Conservation (phyloP, 1,284 basidiomycete species). For the Thecaphora thlaspeos region DNA sequence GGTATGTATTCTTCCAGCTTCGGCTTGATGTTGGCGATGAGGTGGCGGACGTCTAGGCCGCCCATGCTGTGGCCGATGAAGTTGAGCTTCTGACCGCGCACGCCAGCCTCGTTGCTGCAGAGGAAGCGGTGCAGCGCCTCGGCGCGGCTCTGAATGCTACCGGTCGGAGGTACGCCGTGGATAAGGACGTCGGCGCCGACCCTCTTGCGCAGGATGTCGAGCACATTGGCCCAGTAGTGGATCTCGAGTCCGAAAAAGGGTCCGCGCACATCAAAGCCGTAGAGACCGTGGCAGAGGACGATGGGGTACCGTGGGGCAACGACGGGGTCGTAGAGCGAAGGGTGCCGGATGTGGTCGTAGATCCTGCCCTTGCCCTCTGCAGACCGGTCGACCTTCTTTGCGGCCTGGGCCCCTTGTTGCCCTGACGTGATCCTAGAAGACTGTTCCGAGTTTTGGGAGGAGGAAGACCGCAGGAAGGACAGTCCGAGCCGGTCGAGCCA, state of each 20-base stretch:
- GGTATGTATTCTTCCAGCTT: conserved; percentile 71
- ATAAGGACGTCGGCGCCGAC: conserved; percentile 90
- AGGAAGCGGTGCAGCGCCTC: conserved; percentile 76
- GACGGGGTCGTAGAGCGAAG: conserved; percentile 61
- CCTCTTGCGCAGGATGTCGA: conserved; percentile 76
- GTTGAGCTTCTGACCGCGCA: conserved; percentile 74
- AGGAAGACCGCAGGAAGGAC: background rate
- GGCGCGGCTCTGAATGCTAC: conserved; percentile 82
- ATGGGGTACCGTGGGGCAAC: conserved; percentile 82
- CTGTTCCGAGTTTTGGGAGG: too few species aligned
- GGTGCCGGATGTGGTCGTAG: conserved; percentile 40
- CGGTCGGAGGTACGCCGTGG: conserved; percentile 92
- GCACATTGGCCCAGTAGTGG: conserved; percentile 92
- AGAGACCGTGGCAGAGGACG: conserved; percentile 83
- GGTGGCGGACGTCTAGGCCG: conserved; percentile 65
- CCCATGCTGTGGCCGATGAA: conserved; percentile 95
- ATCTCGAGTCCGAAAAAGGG: conserved; percentile 69
- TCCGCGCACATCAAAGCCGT: conserved; percentile 87
- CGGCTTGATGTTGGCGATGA: conserved; percentile 83
- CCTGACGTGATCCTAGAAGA: background rate
- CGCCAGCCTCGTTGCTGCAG: conserved; percentile 63
- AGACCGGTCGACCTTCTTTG: background rate
- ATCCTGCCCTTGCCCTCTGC: conserved; percentile 17
- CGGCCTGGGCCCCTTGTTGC: conserved; percentile 4
- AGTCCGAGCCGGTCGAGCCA: conserved; percentile 22